Base-by-base conservation (phyloP, 805 yeast species). In the Sugiyamaella mastotermitis region DNA sequence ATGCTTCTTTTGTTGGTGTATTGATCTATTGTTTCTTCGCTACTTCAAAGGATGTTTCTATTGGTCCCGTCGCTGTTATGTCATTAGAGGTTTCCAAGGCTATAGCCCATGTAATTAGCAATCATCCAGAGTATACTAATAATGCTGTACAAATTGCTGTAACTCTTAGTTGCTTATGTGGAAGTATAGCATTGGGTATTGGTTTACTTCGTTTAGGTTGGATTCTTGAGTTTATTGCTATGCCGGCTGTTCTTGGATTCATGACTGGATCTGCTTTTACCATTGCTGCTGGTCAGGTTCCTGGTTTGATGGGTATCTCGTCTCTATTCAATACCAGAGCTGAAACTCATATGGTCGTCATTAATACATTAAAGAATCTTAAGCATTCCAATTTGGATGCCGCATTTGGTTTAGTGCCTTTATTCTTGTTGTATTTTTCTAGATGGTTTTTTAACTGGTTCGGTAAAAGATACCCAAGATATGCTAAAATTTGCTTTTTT, bases 51-150 rank as follows among this genome's bases (percentile, higher is more conserved):
- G 97, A 88, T 68, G 95, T 88, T 26, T 82, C 94, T 44, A 87
- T 88, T 52, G 97, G 97, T 19, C 97, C 97, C 8, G 97, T 88
- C 25, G 97, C 97, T 9, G 97, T 88, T 41, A 87, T 88, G 95
- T 83, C 94, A 11, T 60, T 77, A 48, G 88, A 86, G 58, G 86
- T 84, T 24, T 79, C 88, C 35, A 83, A 80, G 57, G 86, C 84
- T 40, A 70, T 88, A 39, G 70, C 76, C 19, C 66, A 68, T 35
- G 92, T 87, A 8, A 74, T 74, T 45, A 65, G 50, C 9, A 71
- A 67, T 43, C 67, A 70, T 46, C 69, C 76, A 0, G 58, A 35
- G 48, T 57, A 60, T 24, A 42, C 61, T 4, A 53, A 52, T 15
- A 66, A 67, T 36, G 85, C 88, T 1, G 70, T 71, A 34, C 23